Conservation (phyloP, 148 eudicot genomes). For the Vaccinium macrocarpon region DNA sequence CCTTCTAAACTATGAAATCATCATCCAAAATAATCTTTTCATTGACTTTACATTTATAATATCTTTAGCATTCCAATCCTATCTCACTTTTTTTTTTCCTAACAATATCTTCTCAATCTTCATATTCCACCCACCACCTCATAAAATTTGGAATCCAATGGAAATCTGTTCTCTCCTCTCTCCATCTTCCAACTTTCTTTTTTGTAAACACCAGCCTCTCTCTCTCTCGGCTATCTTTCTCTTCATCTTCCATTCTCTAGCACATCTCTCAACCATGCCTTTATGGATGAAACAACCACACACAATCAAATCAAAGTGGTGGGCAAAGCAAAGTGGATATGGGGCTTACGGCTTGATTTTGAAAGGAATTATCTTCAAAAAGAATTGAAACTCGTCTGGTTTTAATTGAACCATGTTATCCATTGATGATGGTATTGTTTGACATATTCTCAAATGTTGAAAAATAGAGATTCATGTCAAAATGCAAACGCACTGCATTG, state of each 20-base stretch:
- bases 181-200: background rate
- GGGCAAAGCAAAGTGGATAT: background rate
- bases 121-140: background rate
- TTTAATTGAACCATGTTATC: background rate
- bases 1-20: background rate
- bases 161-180: background rate
- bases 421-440: background rate
- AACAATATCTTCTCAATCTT: background rate
- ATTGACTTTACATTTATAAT: background rate
- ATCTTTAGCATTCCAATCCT: background rate
- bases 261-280: background rate
- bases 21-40: background rate
- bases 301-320: background rate
- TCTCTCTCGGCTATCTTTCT: background rate
- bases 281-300: conserved; percentile 1
- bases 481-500: background rate
- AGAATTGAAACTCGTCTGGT: background rate
- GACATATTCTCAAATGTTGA: background rate
- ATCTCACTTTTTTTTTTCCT: background rate
- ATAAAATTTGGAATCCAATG: background rate
- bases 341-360: background rate
- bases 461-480: background rate
- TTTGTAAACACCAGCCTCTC: background rate
- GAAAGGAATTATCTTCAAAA: background rate
- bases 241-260: background rate